Base-by-base conservation (phyloP, 2,329 filamentous ascomycete species). In the Hyphodiscus sp. region DNA sequence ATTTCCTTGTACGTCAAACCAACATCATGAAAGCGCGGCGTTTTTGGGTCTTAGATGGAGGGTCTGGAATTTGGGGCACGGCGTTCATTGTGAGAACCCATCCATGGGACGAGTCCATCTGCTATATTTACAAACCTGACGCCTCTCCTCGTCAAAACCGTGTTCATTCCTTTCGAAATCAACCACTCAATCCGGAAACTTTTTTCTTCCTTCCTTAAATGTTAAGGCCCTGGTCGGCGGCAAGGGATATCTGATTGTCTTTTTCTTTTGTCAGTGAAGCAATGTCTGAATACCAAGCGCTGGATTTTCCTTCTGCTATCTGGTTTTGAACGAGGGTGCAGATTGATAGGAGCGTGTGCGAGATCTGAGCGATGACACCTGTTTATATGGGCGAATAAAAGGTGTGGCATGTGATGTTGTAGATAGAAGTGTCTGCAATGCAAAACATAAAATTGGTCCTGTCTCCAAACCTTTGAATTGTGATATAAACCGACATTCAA, bases 111-210 rank as follows among this genome's bases (percentile, higher is more conserved):
- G 49, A 49, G 45, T 57, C 49, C 51, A 49, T 59, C 20, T 63
- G 58, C 56, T 60, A 59, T 59, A 63, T 63, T 63, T 61, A 63
- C 57, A 63, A 45, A 57, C 50, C 49, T 46, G 38, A 51, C 51
- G 50, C 42, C 45, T 53, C 47, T 20, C 19, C 50, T 41, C 42
- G 26, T 20, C 20, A 29, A 20, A 29, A 26, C 6, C 20, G 13
- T 26, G 26, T 11, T 26, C 53, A 47, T 42, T 46, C 47, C 49
- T 58, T 54, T 18, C 26, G 29, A 26, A 18, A 19, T 42, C 49
- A 49, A 19, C 11, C 33, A 38, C 45, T 26, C 45, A 23, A 15
- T 30, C 26, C 26, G 45, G 23, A 46, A 29, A 18, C 16, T 6
- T 23, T 58, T 56, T 47, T 8, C 18, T 58, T 56, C 49, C 54